Base-by-base conservation (phyloP, 306 rosid genomes). In the Cajanus cajan region DNA sequence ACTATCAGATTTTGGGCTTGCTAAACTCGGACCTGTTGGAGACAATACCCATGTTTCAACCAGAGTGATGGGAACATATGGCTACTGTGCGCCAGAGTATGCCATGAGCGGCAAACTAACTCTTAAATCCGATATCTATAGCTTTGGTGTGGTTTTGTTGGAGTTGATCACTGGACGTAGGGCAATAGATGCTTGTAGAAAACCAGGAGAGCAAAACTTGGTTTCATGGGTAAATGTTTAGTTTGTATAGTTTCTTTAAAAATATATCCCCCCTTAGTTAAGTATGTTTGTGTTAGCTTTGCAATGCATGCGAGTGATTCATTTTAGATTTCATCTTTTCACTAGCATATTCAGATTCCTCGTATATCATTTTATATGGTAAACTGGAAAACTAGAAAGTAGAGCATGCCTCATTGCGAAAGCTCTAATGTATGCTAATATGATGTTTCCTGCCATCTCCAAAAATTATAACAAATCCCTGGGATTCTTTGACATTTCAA, bases 41-140 rank as follows among this genome's bases (percentile, higher is more conserved):
- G 97, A 95, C 78, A 91, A 90, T 22, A 92, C 98, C 37, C 98
- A 95, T 81, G 98, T 95, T 80, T 95, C 98, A 55, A 95, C 98
- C 9, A 86, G 98, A 88, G 97, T 94, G 47, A 94, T 94, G 98
- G 98, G 97, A 79, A 94, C 97, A 8, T 90, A 92, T 51, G 97
- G 98, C 48, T 92, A 94, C 86, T 93, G 99, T 69, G 99, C 99
- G 7, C 99, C 99, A 24, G 99, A 96, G 82, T 96, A 96, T 16
- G 98, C 98, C 58, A 96, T 96, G 98, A 93, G 96, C 52, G 98
- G 99, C 37, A 93, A 93, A 78, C 83, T 93, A 88, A 96, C 99
- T 8, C 94, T 93, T 65, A 96, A 96, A 78, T 96, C 99, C 43
- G 99, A 96, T 88, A 93, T 96, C 55, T 96, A 96, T 75, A 88